Conservation (phyloP, 164 flowering plant species). For the Sedum album region DNA sequence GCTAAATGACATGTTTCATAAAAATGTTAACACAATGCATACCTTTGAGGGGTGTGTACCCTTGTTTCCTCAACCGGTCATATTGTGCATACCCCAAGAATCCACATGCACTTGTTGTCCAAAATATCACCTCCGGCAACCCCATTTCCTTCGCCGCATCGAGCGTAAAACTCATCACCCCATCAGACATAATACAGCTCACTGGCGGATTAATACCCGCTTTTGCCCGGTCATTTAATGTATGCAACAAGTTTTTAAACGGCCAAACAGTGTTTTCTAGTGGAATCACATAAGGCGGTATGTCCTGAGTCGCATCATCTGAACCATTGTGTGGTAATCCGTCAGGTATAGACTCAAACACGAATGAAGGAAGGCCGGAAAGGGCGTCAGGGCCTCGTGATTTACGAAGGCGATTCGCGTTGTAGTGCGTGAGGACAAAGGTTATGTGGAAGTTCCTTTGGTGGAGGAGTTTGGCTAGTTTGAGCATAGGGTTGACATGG, state of each 20-base stretch:
- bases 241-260: not conserved
- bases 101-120: constrained; percentile 4
- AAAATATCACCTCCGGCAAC: constrained; percentile 6
- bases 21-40: not conserved
- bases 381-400: constrained; percentile 7
- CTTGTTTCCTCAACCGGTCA: not conserved
- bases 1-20: too few relatives aligned
- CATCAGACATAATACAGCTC: constrained; percentile 9
- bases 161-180: constrained; percentile 2
- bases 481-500: constrained; percentile 11
- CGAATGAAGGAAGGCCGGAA: not conserved
- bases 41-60: constrained; percentile 6
- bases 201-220: not conserved
- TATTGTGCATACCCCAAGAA: not conserved
- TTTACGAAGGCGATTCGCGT: constrained; percentile 2
- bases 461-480: constrained; percentile 9
- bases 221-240: not conserved
- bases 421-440: constrained; percentile 9
- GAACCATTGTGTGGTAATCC: not conserved
- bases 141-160: constrained; percentile 7
- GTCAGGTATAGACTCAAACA: not conserved
- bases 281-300: not conserved
- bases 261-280: not conserved
- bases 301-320: not conserved
- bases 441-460: constrained; percentile 8